Evolutionary conservation across 192 early-diverging fungal species (phyloP).

Genomic region (Tieghemiomyces parasiticus): DNA sequence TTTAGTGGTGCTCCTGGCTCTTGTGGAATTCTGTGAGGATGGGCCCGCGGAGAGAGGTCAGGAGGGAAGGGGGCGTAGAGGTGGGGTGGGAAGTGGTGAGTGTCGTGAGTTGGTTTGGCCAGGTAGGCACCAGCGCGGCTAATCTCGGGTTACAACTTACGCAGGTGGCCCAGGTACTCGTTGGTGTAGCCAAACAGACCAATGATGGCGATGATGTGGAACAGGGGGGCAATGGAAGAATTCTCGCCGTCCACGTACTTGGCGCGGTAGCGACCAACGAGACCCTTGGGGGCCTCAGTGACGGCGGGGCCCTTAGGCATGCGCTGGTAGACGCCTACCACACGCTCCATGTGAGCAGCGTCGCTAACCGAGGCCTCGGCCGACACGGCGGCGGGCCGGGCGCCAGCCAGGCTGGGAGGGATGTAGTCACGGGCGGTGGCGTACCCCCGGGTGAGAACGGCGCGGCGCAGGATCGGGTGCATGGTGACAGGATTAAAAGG

Average conservation of each 20-base stretch:
- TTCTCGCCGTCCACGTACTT: slow-evolving; percentile 62
- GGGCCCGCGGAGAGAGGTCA: no score
- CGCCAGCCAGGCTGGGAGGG: slow-evolving; percentile 13
- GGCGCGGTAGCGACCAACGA: slow-evolving; percentile 43
- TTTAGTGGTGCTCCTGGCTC: slow-evolving; percentile 67
- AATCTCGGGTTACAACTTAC: no score
- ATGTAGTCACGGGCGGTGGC: slow-evolving; percentile 9
- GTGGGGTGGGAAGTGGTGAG: no score
- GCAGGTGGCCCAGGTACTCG: slow-evolving; percentile 66
- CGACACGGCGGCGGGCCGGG: slow-evolving; percentile 33
- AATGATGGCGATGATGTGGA: slow-evolving; percentile 44
- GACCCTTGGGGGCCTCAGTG: slow-evolving; percentile 33
- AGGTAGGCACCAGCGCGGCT: no score
- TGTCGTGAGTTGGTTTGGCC: no score
- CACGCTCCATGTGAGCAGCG: slow-evolving; percentile 36
- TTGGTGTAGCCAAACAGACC: slow-evolving; percentile 48
- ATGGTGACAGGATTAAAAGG: neutral
- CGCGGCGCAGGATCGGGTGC: neutral
- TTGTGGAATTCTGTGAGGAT: slow-evolving; percentile 54
- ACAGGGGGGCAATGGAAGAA: slow-evolving; percentile 41
- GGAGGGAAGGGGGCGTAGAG: no score
- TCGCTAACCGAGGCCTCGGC: slow-evolving; percentile 37
- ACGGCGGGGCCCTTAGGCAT: slow-evolving; percentile 52
- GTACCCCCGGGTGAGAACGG: neutral
- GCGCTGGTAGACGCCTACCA: slow-evolving; percentile 59